Percentiles rank a stretch among this genome's conserved stretches.
Conservation (phyloP, 306 rosid genomes). For the Chamaecrista fasciculata region DNA sequence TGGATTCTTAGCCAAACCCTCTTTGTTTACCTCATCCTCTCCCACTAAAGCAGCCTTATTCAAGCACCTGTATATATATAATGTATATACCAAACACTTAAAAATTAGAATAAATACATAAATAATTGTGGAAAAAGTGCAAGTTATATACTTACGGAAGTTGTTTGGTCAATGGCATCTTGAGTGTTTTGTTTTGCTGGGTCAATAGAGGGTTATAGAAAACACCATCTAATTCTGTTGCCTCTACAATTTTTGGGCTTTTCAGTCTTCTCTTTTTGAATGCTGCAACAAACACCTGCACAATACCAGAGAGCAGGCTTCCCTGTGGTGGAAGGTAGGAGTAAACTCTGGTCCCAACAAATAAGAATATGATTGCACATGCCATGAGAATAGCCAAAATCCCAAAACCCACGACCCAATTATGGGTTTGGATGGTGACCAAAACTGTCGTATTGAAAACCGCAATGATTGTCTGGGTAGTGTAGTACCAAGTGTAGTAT, state of each 20-base stretch:
- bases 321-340: conserved; percentile 24
- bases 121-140: too few relatives aligned
- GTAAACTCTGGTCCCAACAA: conserved; percentile 35
- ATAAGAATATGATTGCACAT: conserved; percentile 31
- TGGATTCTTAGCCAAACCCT: conserved; percentile 24
- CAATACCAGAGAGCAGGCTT: conserved; percentile 38
- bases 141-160: too few relatives aligned
- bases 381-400: conserved; percentile 25
- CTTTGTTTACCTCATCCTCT: conserved; percentile 35
- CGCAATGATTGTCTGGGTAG: not conserved
- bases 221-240: too few relatives aligned
- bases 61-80: conserved; percentile 43
- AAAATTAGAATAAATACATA: too few relatives aligned
- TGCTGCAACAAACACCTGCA: conserved; percentile 46
- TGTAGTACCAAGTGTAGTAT: conserved; percentile 53
- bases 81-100: too few relatives aligned
- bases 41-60: conserved; percentile 46
- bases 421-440: conserved; percentile 41
- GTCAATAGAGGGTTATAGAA: conserved; percentile 45
- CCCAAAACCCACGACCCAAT: conserved; percentile 55
- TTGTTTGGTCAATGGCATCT: conserved; percentile 42
- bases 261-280: conserved; percentile 36
- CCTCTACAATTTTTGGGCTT: conserved; percentile 5
- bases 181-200: conserved; percentile 21
- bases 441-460: conserved; percentile 32